Conservation (phyloP, 129 eudicot species). For the Saussurea involucrata region DNA sequence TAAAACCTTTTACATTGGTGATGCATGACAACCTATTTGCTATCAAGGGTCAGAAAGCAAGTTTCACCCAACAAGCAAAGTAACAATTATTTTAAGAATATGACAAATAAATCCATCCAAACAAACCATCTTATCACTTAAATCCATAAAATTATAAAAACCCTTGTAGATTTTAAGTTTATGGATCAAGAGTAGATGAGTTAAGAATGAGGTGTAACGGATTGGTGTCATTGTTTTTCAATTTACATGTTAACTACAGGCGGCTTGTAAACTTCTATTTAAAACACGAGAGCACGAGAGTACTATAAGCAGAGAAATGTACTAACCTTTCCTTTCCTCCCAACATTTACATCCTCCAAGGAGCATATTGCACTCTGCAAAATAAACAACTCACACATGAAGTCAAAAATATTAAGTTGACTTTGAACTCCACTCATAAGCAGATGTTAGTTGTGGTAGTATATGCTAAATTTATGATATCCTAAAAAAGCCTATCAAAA, state of each 20-base stretch:
- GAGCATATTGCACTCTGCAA: slow-evolving; percentile 90
- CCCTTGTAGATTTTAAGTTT: neutral
- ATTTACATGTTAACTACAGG: too few species aligned
- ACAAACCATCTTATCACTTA: neutral
- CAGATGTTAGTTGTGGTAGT: neutral
- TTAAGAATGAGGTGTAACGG: neutral
- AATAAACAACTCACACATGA: slow-evolving; percentile 16
- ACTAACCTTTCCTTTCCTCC: slow-evolving; percentile 81
- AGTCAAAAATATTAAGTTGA: neutral
- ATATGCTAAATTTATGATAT: neutral
- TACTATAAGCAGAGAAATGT: neutral
- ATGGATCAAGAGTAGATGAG: neutral
- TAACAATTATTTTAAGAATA: neutral
- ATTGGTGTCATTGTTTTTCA: neutral
- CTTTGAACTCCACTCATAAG: slow-evolving; percentile 1
- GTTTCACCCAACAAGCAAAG: neutral
- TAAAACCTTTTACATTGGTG: neutral
- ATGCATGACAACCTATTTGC: neutral
- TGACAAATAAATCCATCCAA: neutral
- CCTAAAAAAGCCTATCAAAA: too few species aligned
- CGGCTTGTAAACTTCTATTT: neutral
- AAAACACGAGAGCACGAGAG: neutral
- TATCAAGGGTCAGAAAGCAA: neutral
- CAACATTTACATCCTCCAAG: slow-evolving; percentile 69
- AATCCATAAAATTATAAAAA: neutral